Conservation (phyloP, 2,329 filamentous ascomycete genomes). For the Tolypocladium amazonense region DNA sequence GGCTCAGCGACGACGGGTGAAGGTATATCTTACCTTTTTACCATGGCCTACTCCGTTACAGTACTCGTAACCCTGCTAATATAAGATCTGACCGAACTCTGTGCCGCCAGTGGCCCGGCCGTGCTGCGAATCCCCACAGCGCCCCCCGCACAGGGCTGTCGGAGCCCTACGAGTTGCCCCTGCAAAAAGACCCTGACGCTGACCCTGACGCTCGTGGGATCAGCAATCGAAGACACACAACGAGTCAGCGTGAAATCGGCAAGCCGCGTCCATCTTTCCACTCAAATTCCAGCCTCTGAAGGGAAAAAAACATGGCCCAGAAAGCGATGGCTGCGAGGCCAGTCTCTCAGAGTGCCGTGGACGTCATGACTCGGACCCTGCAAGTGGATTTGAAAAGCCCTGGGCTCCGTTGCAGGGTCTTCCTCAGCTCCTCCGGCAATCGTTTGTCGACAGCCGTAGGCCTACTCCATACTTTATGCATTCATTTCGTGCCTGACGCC, state of each 20-base stretch:
- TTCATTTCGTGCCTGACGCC: neutral
- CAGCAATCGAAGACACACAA: neutral
- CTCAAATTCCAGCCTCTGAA: neutral
- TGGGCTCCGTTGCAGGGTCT: neutral
- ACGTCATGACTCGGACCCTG: neutral
- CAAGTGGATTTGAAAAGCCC: neutral
- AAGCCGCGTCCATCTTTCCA: neutral
- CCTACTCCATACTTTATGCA: too few relatives aligned
- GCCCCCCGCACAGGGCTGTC: neutral
- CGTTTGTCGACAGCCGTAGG: neutral
- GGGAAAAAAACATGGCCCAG: too few relatives aligned
- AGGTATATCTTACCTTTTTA: too few relatives aligned
- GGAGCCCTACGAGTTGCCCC: neutral
- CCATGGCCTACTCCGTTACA: too few relatives aligned
- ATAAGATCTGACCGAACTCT: neutral
- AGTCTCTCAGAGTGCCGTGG: neutral
- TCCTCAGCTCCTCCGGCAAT: neutral
- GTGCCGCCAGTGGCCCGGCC: neutral
- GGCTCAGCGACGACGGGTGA: neutral
- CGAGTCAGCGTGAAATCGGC: neutral
- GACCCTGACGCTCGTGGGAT: neutral
- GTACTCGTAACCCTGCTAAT: too few relatives aligned
- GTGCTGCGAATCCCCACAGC: neutral
- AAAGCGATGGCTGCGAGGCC: neutral
- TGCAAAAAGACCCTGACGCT: neutral